Conservation (phyloP, 495 filamentous ascomycete species). For the Penicillium goetzii region DNA sequence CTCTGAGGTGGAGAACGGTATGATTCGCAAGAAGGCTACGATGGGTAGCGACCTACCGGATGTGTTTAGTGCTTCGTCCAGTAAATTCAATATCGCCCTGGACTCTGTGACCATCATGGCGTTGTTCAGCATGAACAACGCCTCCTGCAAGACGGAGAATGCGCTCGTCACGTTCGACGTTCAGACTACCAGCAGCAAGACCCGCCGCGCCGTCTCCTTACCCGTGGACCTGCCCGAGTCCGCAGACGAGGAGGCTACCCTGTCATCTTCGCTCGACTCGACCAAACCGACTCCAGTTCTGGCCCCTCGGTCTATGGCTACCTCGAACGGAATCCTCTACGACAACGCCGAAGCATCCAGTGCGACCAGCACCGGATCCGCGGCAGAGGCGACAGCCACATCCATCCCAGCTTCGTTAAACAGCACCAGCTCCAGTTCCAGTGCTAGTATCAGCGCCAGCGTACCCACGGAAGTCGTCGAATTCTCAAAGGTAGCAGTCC, state of each 20-base stretch:
- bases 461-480: conserved; percentile 38
- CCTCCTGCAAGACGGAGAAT: conserved; percentile 82
- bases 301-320: conserved; percentile 39
- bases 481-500: conserved; percentile 52
- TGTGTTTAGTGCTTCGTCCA: conserved; percentile 63
- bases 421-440: conserved; percentile 14
- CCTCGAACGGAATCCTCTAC: conserved; percentile 50
- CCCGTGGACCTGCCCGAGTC: conserved; percentile 13
- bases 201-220: conserved; percentile 31
- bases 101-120: conserved; percentile 66
- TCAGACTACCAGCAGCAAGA: conserved; percentile 26
- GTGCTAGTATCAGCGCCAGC: conserved; percentile 16
- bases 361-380: conserved; percentile 13
- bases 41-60: conserved; percentile 77
- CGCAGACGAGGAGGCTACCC: conserved; percentile 4
- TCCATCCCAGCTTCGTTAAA: neutral
- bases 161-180: conserved; percentile 79
- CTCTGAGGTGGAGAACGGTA: conserved; percentile 56
- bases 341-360: conserved; percentile 30
- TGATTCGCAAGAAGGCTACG: conserved; percentile 66
- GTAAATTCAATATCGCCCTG: conserved; percentile 77
- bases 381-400: conserved; percentile 19
- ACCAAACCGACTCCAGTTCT: conserved; percentile 28
- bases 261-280: conserved; percentile 12
- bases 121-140: conserved; percentile 71